These are phyloP conservation scores for Thalia dealbata DNA, from an alignment of 176 grass and related monocot species.

Conservation along the genomic window DNA sequence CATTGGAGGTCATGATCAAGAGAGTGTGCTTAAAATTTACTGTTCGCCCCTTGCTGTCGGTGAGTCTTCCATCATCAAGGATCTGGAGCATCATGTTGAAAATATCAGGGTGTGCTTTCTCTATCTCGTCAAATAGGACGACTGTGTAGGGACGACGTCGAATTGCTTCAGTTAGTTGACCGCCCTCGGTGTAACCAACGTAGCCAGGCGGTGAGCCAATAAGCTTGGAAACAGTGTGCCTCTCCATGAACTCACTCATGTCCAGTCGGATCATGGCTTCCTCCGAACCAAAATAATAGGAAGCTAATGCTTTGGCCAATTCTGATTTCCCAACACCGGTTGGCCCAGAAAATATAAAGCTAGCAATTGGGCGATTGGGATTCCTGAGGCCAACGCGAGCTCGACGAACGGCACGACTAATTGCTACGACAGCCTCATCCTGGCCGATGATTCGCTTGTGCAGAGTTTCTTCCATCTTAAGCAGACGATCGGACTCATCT, in stretches of 20 bases:
- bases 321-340: no score
- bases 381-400: conserved; percentile 83
- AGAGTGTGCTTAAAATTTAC: conserved; percentile 54
- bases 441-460: conserved; percentile 80
- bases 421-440: conserved; percentile 86
- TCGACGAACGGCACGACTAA: conserved; percentile 76
- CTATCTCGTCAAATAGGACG: conserved; percentile 72
- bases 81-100: conserved; percentile 74
- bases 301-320: conserved; percentile 20
- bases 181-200: conserved; percentile 90
- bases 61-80: conserved; percentile 84
- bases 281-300: no score
- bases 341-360: conserved; percentile 57
- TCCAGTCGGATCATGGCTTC: no score
- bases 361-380: conserved; percentile 77
- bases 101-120: no score
- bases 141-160: conserved; percentile 79
- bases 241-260: no score
- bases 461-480: conserved; percentile 90
- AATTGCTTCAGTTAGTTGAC: conserved; percentile 82
- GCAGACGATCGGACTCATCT: conserved; percentile 38
- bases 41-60: conserved; percentile 81
- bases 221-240: no score
- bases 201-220: conserved; percentile 93
- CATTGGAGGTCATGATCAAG: conserved; percentile 54